Evolutionary conservation across 2,329 filamentous ascomycete genomes (phyloP), one percentile per base, ranked within the genome.

Genomic region (Sphaceloma murrayae): DNA sequence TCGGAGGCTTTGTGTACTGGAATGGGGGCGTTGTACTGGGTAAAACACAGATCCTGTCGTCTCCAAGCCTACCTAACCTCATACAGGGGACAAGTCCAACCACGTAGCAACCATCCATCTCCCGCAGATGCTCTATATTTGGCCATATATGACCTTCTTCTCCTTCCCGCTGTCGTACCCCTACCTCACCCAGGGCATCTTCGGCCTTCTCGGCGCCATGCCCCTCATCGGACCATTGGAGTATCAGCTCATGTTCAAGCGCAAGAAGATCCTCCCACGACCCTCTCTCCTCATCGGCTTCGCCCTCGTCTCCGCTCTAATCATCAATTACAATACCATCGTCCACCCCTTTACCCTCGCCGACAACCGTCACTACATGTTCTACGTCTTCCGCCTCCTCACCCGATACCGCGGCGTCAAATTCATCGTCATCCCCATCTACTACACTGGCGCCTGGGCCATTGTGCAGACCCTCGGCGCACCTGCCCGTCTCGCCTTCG

Each of bases 311-410:
- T 73, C 73, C 52, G 54, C 70, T 13, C 54, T 60, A 5, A 63
- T 71, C 2, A 78, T 95, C 17, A 75, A 77, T 50, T 82, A 75
- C 70, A 96, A 95, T 70, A 98, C 91, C 24, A 82, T 94, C 50
- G 76, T 96, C 32, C 91, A 98, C 58, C 89, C 91, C 0, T 98
- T 96, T 60, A 94, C 88, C 0, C 74, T 96, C 1, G 91, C 91
- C 24, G 91, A 98, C 62, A 98, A 98, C 62, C 74, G 91, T 2
- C 91, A 98, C 62, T 98, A 94, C 67, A 82, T 94, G 61, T 98
- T 98, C 63, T 98, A 98, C 65, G 70, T 94, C 48, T 98, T 98
- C 68, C 80, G 87, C 1, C 80, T 82, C 4, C 80, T 96, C 27
- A 43, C 60, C 10, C 54, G 56, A 9, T 75, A 84, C 31, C 67